Base-by-base conservation (phyloP, 345 rosid genomes). In the Linum usitatissimum region DNA sequence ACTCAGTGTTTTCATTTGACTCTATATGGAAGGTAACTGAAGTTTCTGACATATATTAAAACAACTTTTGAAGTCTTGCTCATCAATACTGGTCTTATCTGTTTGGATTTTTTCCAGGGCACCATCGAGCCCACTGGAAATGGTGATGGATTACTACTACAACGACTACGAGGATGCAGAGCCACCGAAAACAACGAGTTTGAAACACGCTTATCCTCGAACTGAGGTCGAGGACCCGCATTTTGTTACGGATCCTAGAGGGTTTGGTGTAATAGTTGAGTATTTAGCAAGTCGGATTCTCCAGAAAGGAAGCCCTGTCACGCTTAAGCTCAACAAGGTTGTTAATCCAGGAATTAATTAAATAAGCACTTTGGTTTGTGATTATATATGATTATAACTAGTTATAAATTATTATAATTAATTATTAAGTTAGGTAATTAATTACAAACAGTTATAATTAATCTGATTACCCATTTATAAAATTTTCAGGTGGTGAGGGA, bases 131-230 rank as follows among this genome's bases (percentile, higher is more conserved):
- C 80, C 80, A 30, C 75, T 77, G 8, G 80, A 77, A 42, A 68
- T 68, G 77, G 77, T 70, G 30, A 40, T 77, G n/a, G 80, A 73
- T 51, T 77, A 53, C 71, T 77, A 31, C 36, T 53, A 68, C 59
- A 57, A 70, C 45, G 76, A 71, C 34, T 77, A 53, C 45, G 71
- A 77, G 59, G 68, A 67, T 48, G 72, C 64, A 48, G 77, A 77
- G 56, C 75, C 80, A 21, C 77, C 75, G 18, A 70, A 61, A 40
- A 31, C 62, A 18, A 65, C 78, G 55, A 68, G 81, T 54, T 60
- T 77, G 68, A 74, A 63, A 59, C 61, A 65, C 66, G 68, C 77
- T 8, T 57, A 55, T 2, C 80, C 77, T 4, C 45, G 71, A 14
- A 30, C 31, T 15, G 72, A 67, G 54, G 18, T 69, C 17, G 66